Evolutionary conservation across 2,329 filamentous ascomycete genomes (phyloP), one percentile per base, ranked within the genome.

Genomic region (Colletotrichum shisoi): DNA sequence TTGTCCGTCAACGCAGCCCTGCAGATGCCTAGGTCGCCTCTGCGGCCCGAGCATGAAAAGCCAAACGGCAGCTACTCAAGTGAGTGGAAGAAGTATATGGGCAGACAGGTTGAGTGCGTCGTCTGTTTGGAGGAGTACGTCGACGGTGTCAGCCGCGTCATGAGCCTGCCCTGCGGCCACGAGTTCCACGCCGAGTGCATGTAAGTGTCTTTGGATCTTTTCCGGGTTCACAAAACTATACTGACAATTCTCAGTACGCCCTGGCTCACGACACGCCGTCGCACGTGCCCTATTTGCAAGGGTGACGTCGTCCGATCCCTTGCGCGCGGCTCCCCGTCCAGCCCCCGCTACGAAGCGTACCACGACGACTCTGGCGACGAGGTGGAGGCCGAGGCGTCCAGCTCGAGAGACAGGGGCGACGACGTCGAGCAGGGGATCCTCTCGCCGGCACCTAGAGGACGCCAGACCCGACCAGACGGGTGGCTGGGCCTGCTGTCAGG

Each of bases 131-230:
- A 99, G 75, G 95, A 99, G 76, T 99, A 98, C 74, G 84, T 97
- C 24, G 94, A 97, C 77, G 95, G 95, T 45, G 89, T 97, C 73
- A 97, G 93, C 76, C 88, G 89, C 74, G 94, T 99, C 45, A 99
- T 99, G 95, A 96, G 93, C 75, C 81, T 99, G 67, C 95, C 95
- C 9, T 99, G 95, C 79, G 95, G 95, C 42, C 95, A 99, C 77
- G 95, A 99, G 75, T 99, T 98, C 78, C 95, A 99, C 78, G 94
- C 85, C 34, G 93, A 96, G 76, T 99, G 95, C 93, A 98, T 99
- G 93, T 96, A 81, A 90, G 93, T 91, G 17, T 59, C 1, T 7
- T 34, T 63, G 39, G 40, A 58, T 49, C 37, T 19, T 3, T 7
- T n/a, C 12, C 21, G 3, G 19, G 1, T 57, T 52, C 42, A 46